Conservation (phyloP, 176 grass and related monocot species). For the Lolium rigidum region DNA sequence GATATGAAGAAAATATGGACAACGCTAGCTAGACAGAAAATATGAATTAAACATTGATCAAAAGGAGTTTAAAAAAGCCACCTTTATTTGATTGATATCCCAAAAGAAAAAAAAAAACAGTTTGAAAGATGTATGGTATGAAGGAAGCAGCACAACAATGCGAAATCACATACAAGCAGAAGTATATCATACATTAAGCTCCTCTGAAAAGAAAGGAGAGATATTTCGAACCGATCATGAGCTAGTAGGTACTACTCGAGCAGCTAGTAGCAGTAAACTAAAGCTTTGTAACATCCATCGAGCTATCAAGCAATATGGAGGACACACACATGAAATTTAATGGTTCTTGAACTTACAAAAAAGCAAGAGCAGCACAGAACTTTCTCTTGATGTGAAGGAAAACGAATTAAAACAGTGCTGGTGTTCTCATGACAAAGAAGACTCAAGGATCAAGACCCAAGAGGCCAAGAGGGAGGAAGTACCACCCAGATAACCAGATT, state of each 20-base stretch:
- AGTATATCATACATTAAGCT: background rate
- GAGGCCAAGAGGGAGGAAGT: background rate
- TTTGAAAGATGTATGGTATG: background rate
- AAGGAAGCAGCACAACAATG: background rate
- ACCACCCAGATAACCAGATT: background rate
- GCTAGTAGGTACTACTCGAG: background rate
- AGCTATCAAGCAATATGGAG: background rate
- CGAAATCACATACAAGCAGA: background rate
- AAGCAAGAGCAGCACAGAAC: background rate
- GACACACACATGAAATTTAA: background rate
- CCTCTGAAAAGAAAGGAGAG: background rate
- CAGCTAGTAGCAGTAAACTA: background rate
- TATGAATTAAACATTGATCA: background rate
- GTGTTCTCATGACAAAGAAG: background rate
- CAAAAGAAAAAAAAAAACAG: background rate
- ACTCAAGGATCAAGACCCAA: background rate
- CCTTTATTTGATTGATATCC: background rate
- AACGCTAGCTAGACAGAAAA: background rate
- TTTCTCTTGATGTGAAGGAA: background rate
- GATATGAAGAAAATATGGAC: background rate
- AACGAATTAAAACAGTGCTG: background rate
- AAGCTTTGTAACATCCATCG: background rate
- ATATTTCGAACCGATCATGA: background rate
- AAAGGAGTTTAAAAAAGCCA: background rate
- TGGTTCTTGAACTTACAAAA: background rate